A percentile compares a stretch with the other conserved stretches of the same genome.
phyloP scores from a whole-genome alignment of 345 rosid genomes.

The Kernera saxatilis region DNA sequence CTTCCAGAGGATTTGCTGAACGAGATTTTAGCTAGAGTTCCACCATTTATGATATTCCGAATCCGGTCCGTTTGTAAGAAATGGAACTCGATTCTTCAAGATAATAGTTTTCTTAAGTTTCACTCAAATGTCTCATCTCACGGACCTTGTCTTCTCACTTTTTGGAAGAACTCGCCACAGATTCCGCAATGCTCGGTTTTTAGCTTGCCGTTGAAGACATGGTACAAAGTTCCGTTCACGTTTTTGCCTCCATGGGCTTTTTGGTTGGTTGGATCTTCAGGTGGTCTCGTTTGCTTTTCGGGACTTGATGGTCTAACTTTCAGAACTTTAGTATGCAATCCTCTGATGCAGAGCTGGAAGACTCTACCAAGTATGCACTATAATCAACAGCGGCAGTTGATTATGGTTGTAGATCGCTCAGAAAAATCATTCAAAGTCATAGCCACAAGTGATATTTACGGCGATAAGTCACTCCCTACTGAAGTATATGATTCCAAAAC shows the following conservation, averaged over 20 bases:
- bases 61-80: conserved; percentile 80
- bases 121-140: conserved; percentile 62
- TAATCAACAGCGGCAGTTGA: conserved; percentile 82
- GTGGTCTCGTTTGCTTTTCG: conserved; percentile 89
- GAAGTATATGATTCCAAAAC: conserved; percentile 87
- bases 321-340: conserved; percentile 83
- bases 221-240: conserved; percentile 85
- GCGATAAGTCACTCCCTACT: conserved; percentile 82
- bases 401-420: conserved; percentile 75
- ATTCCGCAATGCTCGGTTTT: conserved; percentile 83
- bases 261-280: conserved; percentile 92
- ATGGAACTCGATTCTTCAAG: conserved; percentile 92
- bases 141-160: conserved; percentile 87
- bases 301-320: conserved; percentile 83
- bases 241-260: conserved; percentile 94
- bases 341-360: conserved; percentile 82
- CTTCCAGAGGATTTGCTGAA: conserved; percentile 89
- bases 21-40: conserved; percentile 86
- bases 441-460: conserved; percentile 84
- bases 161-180: conserved; percentile 89
- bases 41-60: conserved; percentile 88
- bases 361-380: conserved; percentile 77
- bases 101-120: conserved; percentile 78
- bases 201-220: conserved; percentile 80
- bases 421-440: conserved; percentile 80